These are phyloP conservation scores for Omphalotus olearius DNA, from an alignment of 1,284 basidiomycete species.

Conservation along the genomic window DNA sequence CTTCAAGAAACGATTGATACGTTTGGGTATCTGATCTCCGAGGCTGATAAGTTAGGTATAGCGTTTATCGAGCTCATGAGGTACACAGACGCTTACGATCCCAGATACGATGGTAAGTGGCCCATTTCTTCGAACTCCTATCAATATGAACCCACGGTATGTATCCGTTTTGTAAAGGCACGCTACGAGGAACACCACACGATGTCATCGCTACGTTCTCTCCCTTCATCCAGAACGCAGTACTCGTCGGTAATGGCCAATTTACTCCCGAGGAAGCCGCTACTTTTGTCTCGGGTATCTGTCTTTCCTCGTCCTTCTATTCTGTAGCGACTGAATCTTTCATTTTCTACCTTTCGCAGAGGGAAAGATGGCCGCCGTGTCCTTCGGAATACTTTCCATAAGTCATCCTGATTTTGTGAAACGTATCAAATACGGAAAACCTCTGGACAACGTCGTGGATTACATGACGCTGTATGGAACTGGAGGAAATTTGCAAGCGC, in stretches of 20 bases:
- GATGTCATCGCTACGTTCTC: conserved; percentile 23
- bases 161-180: conserved; percentile 12
- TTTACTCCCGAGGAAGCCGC: conserved; percentile 21
- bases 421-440: conserved; percentile 18
- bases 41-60: conserved; percentile 2
- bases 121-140: no score
- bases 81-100: not conserved
- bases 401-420: conserved; percentile 22
- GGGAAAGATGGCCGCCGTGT: conserved; percentile 15
- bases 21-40: conserved; percentile 1
- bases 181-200: conserved; percentile 21
- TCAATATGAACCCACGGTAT: no score
- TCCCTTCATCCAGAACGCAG: conserved; percentile 19
- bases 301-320: not conserved
- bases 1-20: conserved; percentile 10
- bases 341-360: not conserved
- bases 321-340: not conserved
- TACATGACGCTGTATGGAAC: conserved; percentile 8
- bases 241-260: conserved; percentile 21
- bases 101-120: not conserved
- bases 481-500: not conserved
- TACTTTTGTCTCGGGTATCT: conserved; percentile 12
- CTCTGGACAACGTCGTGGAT: conserved; percentile 15
- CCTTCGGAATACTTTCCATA: conserved; percentile 23
- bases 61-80: not conserved